phyloP scores from a whole-genome alignment of 441 rosid species.

The Omphalea diandra region DNA sequence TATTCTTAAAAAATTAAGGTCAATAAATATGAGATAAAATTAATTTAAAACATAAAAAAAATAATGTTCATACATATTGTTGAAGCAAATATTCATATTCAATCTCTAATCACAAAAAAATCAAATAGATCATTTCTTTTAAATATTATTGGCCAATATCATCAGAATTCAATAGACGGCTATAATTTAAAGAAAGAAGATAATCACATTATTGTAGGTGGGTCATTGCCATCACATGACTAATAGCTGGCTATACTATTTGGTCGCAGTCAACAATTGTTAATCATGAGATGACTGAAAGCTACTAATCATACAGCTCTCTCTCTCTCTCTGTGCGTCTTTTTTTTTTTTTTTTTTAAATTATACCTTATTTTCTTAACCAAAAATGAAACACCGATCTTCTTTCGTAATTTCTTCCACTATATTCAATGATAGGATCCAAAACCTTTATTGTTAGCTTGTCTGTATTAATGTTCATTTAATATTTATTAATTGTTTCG shows the following conservation, averaged over 20 bases:
- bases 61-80: too few relatives aligned
- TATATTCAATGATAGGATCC: too few relatives aligned
- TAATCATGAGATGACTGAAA: neutral
- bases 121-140: too few relatives aligned
- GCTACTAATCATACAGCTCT: neutral
- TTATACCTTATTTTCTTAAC: too few relatives aligned
- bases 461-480: too few relatives aligned
- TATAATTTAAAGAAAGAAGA: neutral
- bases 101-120: too few relatives aligned
- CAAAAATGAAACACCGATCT: too few relatives aligned
- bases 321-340: neutral
- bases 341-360: neutral
- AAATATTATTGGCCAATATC: neutral
- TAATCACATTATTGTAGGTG: constrained; percentile 25
- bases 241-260: neutral
- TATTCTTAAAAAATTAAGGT: too few relatives aligned
- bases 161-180: constrained; percentile 12
- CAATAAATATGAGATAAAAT: too few relatives aligned
- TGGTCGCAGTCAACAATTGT: neutral
- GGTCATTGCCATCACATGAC: constrained; percentile 15
- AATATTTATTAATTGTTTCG: neutral
- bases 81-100: too few relatives aligned
- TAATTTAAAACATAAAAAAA: too few relatives aligned
- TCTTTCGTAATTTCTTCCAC: too few relatives aligned
- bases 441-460: neutral